These are phyloP conservation scores for Dicorynia guianensis DNA, from an alignment of 306 rosid species.

Conservation along the genomic window DNA sequence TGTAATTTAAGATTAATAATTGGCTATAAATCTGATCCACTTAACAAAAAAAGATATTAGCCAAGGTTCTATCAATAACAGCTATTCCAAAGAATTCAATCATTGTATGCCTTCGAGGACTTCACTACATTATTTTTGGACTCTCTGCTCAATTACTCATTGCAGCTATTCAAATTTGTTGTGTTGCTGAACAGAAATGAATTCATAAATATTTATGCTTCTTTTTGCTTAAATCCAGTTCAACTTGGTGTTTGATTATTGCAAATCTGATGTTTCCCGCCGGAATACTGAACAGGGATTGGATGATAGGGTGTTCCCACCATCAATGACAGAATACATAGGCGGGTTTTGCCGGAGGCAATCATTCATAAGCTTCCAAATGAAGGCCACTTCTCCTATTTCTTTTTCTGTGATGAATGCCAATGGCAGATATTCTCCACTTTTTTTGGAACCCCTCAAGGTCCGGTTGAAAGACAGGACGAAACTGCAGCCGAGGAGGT, in stretches of 20 bases:
- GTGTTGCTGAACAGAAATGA: neutral
- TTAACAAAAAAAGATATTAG: too few relatives aligned
- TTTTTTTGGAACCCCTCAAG: conserved; percentile 82
- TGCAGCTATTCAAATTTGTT: neutral
- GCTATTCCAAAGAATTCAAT: neutral
- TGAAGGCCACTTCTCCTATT: conserved; percentile 92
- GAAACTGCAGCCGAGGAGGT: conserved; percentile 52
- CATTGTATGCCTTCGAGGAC: neutral
- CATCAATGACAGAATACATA: conserved; percentile 71
- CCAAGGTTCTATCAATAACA: neutral
- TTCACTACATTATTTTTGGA: neutral
- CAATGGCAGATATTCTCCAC: conserved; percentile 74
- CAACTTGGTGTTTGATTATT: neutral
- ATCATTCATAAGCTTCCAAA: conserved; percentile 78
- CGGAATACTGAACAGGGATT: conserved; percentile 69
- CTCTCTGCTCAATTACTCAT: neutral
- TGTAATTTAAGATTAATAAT: too few relatives aligned
- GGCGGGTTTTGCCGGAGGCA: conserved; percentile 79
- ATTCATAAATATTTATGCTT: neutral
- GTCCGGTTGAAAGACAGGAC: conserved; percentile 52
- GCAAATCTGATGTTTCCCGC: conserved; percentile 23
- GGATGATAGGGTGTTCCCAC: conserved; percentile 82
- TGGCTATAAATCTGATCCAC: too few relatives aligned
- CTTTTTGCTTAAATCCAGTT: neutral
- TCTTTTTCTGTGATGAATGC: conserved; percentile 85